Conservation (phyloP, 768 basidiomycete species). For the Leucocoprinus sp. region DNA sequence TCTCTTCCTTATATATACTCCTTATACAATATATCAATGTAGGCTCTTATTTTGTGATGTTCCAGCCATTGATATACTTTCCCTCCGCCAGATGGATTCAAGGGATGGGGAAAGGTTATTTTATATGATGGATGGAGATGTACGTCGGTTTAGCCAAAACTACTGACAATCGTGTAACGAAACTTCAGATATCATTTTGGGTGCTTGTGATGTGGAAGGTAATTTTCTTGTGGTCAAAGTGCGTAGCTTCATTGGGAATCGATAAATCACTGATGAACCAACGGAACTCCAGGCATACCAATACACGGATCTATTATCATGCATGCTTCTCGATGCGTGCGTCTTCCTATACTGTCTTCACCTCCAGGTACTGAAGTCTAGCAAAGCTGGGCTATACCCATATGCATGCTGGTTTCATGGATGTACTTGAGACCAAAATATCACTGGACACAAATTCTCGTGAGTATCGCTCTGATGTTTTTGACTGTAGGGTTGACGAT, state of each 20-base stretch:
- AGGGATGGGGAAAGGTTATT: constrained; percentile 74
- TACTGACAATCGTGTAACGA: constrained; percentile 2
- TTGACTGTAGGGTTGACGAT: not conserved
- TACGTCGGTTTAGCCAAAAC: constrained; percentile 23
- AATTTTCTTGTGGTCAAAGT: constrained; percentile 83
- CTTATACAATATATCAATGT: constrained; percentile 88
- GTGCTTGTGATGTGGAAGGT: constrained; percentile 77
- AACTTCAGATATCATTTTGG: constrained; percentile 62
- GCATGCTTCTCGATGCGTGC: constrained; percentile 87
- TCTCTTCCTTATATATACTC: constrained; percentile 68
- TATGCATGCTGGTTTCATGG: constrained; percentile 79
- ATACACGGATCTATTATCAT: constrained; percentile 81
- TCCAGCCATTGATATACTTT: not conserved
- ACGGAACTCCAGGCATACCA: constrained; percentile 54
- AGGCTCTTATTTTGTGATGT: constrained; percentile 18
- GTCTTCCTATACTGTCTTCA: constrained; percentile 31
- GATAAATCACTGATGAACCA: not conserved
- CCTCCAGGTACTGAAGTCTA: constrained; percentile 3
- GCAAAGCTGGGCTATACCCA: constrained; percentile 78
- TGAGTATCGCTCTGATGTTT: constrained; percentile 23
- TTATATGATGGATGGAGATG: constrained; percentile 83
- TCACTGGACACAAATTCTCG: constrained; percentile 78
- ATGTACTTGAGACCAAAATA: constrained; percentile 74
- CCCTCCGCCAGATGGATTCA: constrained; percentile 56
- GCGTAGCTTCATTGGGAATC: constrained; percentile 5